These are phyloP conservation scores for Peniophora sp. DNA, from an alignment of 1,284 basidiomycete species.

Conservation along the genomic window DNA sequence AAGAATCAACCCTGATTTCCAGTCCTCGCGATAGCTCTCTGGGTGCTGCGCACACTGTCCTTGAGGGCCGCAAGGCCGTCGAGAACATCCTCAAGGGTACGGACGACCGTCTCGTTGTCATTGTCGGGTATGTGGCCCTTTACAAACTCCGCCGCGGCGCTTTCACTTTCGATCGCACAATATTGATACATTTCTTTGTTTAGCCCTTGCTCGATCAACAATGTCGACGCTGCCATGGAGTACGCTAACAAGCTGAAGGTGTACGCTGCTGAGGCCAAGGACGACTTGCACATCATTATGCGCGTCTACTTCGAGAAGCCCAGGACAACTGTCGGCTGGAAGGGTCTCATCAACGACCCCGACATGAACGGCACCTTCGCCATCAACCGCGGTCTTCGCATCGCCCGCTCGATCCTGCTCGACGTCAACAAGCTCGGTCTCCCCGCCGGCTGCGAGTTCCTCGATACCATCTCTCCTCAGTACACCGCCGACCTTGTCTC, in stretches of 20 bases:
- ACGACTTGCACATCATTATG: constrained; percentile 94
- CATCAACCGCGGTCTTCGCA: constrained; percentile 95
- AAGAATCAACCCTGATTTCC: constrained; percentile 2
- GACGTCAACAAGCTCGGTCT: constrained; percentile 83
- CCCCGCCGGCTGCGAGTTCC: constrained; percentile 84
- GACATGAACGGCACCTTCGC: constrained; percentile 82
- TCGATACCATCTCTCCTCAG: constrained; percentile 86
- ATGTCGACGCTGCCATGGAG: constrained; percentile 76
- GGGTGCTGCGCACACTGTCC: constrained; percentile 71
- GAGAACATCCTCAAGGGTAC: constrained; percentile 78
- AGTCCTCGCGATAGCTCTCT: constrained; percentile 40
- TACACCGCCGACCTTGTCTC: constrained; percentile 94
- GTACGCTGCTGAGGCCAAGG: constrained; percentile 76
- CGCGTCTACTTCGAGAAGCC: constrained; percentile 97
- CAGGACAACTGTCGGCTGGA: constrained; percentile 96
- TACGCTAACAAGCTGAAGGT: constrained; percentile 76
- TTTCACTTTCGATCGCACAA: background rate
- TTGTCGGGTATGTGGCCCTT: constrained; percentile 61
- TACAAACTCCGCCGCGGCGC: background rate
- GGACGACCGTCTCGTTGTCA: constrained; percentile 85
- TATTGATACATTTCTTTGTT: constrained; percentile 4
- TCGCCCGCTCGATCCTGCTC: constrained; percentile 82
- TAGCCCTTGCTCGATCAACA: constrained; percentile 91
- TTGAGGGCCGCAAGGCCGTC: constrained; percentile 74
- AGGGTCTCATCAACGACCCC: constrained; percentile 95